Percentiles rank a stretch among this genome's conserved stretches.
Conservation (phyloP, 345 rosid genomes). For the Geranium brycei region DNA sequence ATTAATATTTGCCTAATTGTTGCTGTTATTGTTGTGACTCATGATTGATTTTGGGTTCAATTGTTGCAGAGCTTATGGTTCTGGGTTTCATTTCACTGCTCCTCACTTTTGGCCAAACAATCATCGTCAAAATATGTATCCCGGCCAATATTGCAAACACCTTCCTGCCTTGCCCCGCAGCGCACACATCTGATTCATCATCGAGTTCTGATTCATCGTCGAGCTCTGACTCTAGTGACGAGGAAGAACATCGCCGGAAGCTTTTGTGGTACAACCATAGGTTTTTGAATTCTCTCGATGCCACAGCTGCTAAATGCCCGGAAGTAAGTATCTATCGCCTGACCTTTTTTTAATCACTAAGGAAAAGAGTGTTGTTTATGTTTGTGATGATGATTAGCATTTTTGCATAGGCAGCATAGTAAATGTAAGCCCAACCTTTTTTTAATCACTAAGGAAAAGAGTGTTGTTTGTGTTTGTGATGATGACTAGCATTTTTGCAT, state of each 20-base stretch:
- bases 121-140: conserved; percentile 52
- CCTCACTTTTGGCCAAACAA: conserved; percentile 58
- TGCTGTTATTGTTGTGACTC: not conserved
- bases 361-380: too few relatives aligned
- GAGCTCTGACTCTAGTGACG: not conserved
- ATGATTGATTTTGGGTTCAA: conserved; percentile 1
- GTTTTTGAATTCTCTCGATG: conserved; percentile 16
- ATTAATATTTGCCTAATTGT: too few relatives aligned
- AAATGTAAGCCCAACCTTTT: too few relatives aligned
- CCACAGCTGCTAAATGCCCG: conserved; percentile 26
- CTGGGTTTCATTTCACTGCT: conserved; percentile 87
- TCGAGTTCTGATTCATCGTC: conserved; percentile 1
- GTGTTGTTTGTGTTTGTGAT: too few relatives aligned
- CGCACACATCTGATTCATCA: not conserved
- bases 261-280: conserved; percentile 53
- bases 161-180: conserved; percentile 55
- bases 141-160: conserved; percentile 39
- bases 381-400: too few relatives aligned
- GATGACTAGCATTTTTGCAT: too few relatives aligned
- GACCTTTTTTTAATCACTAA: not conserved
- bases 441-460: not conserved
- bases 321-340: conserved; percentile 24
- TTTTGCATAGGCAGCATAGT: too few relatives aligned
- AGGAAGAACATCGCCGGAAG: conserved; percentile 21
- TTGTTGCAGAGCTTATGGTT: conserved; percentile 75